Evolutionary conservation across 129 eudicot species (phyloP), one percentile per base, ranked within the genome.

Genomic region (Calendula officinalis): DNA sequence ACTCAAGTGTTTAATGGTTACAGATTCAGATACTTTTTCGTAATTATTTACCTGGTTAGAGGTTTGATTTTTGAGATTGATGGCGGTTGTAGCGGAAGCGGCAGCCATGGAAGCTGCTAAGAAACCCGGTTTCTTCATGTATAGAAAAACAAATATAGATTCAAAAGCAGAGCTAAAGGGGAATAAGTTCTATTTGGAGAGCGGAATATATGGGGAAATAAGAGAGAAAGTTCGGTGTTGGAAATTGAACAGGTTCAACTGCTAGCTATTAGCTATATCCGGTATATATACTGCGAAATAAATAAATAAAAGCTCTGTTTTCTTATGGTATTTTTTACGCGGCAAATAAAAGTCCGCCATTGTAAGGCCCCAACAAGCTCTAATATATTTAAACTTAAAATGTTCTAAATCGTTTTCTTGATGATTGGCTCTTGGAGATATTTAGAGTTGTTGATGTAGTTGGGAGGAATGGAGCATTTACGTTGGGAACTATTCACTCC

Each of bases 101-200:
- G 78, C 72, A 17, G 73, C 73, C 45, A 74, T 48, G 14, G 78
- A 74, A n/a, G 78, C 78, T 47, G 78, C 78, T 37, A 74, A 57
- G 32, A 74, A 13, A 0, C 46, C 45, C 30, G 78, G 60, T 57
- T 74, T 74, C 78, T 66, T 74, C 78, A 74, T 74, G 44, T 22
- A 0, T 2, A 22, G 30, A 22, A 22, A 22, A 22, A 22, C 30
- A 22, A 22, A 22, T 22, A 22, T 22, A 22, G 30, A 22, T 22
- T 2, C 30, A 22, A 22, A 22, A 22, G 30, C 30, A 22, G 30
- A 22, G 30, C 30, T 1, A 7, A 9, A 3, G 5, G 6, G 22
- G 8, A 3, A 39, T 10, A 14, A 68, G 13, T 43, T 36, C 22
- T 4, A 64, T 41, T 40, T 37, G 3, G 38, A 34, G n/a, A 14